Evolutionary conservation across 1,139 yeast genomes (phyloP).

Genomic region (Nakaseomyces bracarensis): DNA sequence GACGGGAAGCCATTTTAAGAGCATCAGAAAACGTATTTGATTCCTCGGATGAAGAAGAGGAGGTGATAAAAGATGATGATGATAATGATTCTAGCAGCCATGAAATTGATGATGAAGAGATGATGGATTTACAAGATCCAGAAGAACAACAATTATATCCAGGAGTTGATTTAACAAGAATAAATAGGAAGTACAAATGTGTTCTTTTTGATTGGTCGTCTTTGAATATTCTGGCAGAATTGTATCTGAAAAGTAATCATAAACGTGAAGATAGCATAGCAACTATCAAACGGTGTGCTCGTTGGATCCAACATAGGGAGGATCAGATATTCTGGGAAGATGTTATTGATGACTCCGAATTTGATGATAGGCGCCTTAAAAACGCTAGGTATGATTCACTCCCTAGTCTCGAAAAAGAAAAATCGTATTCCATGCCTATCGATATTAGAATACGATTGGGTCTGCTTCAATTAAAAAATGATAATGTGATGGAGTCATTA

Average conservation of each 20-base stretch:
- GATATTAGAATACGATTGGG: constrained; percentile 83
- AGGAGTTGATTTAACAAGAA: constrained; percentile 24
- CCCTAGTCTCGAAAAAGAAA: constrained; percentile 35
- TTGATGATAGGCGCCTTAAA: constrained; percentile 56
- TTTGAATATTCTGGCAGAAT: constrained; percentile 71
- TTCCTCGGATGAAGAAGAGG: constrained; percentile 28
- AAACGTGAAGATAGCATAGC: constrained; percentile 52
- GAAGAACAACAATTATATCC: constrained; percentile 25
- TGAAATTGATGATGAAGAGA: constrained; percentile 17
- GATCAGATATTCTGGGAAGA: constrained; percentile 83
- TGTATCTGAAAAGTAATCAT: constrained; percentile 54
- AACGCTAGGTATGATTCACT: constrained; percentile 37
- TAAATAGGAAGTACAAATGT: constrained; percentile 27
- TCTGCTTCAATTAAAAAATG: constrained; percentile 56
- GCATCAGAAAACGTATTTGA: constrained; percentile 31
- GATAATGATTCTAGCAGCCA: constrained; percentile 11
- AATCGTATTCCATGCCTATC: constrained; percentile 55
- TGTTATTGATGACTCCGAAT: constrained; percentile 66
- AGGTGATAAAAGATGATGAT: constrained; percentile 14
- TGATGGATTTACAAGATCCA: constrained; percentile 18
- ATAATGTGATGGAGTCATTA: constrained; percentile 61
- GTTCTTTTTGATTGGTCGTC: constrained; percentile 79
- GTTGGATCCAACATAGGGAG: constrained; percentile 75
- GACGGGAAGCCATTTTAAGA: constrained; percentile 27
- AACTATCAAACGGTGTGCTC: constrained; percentile 58